Evolutionary conservation across 2,329 filamentous ascomycete genomes (phyloP), one percentile per base, ranked within the genome.

Genomic region (Fusarium cyanostomum): DNA sequence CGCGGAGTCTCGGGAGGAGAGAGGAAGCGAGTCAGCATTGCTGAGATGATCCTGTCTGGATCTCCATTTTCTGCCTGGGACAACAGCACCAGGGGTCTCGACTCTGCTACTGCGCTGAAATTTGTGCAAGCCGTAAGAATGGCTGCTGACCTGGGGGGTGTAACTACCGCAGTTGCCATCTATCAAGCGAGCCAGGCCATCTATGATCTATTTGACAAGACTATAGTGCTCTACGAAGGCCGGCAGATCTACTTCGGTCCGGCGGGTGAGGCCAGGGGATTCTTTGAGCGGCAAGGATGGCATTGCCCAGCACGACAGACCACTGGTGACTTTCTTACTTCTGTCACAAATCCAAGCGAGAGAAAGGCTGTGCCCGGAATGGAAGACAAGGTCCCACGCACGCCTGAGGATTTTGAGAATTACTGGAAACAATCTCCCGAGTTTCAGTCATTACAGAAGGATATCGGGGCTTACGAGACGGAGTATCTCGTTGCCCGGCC

Each of bases 1-100:
- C 86, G 89, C 1, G 91, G 91, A 44, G 84, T 91, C 1, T 88
- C 84, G 8, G 89, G 89, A 24, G 89, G 89, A 33, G 89, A 92
- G 73, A 81, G 88, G 53, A 94, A 95, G 78, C 87, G 92, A 73
- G 92, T 96, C 6, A 91, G 88, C 39, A 92, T 95, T 60, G 91
- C 90, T 1, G 92, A 95, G 75, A 92, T 91, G 65, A 84, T 89
- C 58, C 79, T 93, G 10, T 88, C 88, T 13, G 80, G 82, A 30
- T 84, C 86, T 0, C 83, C 83, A 0, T 74, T 87, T 35, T 73
- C 70, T 7, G 78, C 76, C 0, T 95, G 92, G 91, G 92, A 90
- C 59, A 92, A 92, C 64, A 80, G 80, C 21, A 94, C 91, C 0
- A 82, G 85, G 48, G 91, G 91, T 10, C 80, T 94, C 1, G 91